Evolutionary conservation across 306 rosid genomes (phyloP).

Genomic region (Medicago lupulina): DNA sequence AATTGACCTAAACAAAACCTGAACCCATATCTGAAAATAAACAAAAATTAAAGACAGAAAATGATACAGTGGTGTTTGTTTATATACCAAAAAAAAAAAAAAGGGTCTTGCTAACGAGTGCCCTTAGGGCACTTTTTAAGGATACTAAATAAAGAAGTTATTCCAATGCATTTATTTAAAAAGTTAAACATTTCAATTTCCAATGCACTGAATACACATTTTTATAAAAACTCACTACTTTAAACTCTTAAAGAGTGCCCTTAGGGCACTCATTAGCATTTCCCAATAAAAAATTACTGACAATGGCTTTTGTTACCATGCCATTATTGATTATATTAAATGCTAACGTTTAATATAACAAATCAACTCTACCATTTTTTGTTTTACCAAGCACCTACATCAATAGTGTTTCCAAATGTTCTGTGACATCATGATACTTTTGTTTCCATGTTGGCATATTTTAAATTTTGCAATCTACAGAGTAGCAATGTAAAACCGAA

Average conservation of each 20-base stretch:
- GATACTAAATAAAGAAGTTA: too few species aligned
- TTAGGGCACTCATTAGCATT: too few species aligned
- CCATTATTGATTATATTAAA: slow-evolving; percentile 1
- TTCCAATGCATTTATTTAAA: too few species aligned
- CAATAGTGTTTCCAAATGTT: slow-evolving; percentile 23
- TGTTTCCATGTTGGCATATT: not conserved
- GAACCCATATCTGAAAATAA: slow-evolving; percentile 14
- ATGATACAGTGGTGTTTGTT: slow-evolving; percentile 11
- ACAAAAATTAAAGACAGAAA: slow-evolving; percentile 18
- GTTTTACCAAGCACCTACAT: slow-evolving; percentile 6
- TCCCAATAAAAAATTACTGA: not conserved
- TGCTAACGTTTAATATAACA: not conserved
- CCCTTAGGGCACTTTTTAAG: too few species aligned
- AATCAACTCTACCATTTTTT: slow-evolving; percentile 11
- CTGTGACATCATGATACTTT: slow-evolving; percentile 8
- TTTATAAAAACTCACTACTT: too few species aligned
- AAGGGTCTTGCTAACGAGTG: not conserved
- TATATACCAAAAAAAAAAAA: not conserved
- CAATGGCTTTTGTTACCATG: slow-evolving; percentile 1
- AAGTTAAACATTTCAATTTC: too few species aligned
- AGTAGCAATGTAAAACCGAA: slow-evolving; percentile 6
- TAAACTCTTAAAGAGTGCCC: too few species aligned
- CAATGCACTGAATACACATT: too few species aligned
- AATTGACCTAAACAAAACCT: slow-evolving; percentile 15
- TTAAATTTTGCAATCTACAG: not conserved